Evolutionary conservation across 1,139 yeast species (phyloP), one percentile per base, ranked within the genome.

Genomic region (Candida gigantensis): DNA sequence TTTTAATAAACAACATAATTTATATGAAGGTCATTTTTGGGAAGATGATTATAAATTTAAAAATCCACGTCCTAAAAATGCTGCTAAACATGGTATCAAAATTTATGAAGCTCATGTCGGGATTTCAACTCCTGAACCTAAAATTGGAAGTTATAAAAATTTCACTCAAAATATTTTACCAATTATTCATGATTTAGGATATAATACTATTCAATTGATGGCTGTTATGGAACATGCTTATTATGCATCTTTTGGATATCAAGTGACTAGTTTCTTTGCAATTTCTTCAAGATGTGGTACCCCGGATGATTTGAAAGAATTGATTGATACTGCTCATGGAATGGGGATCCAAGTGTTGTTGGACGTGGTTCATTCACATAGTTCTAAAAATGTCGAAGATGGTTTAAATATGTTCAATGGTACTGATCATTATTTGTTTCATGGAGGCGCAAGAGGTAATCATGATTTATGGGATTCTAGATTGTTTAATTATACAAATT

Each of bases 201-300:
- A 92, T 60, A 88, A 92, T 57, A 82, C 96, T 6, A 84, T 92
- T 50, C 98, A 92, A 62, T 72, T 92, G 54, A 92, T 92, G 98
- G 97, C 98, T 0, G 76, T 92, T 35, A 92, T 92, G 98, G 98
- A 92, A 60, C 98, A 92, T 58, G 97, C 98, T 1, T 92, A 92
- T 60, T 92, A 92, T 57, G 98, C 97, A 1, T 87, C 96, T 1
- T 92, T 92, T 59, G 98, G 98, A 5, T 92, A 92, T 60, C 98
- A 92, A 60, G 82, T 92, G 21, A 90, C 97, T 27, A 86, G 84
- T 42, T 92, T 90, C 56, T 92, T 87, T 58, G 97, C 97, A 1
- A 74, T 77, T 19, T 82, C 94, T 29, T 89, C 97, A 6, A 74
- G 97, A 46, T 92, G 72, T 52, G 98, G 98, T 18, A 79, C 96